A percentile compares a stretch with the other conserved stretches of the same genome.
phyloP scores from a whole-genome alignment of 371 early-diverging fungal genomes.

The Mortierella sp. region DNA sequence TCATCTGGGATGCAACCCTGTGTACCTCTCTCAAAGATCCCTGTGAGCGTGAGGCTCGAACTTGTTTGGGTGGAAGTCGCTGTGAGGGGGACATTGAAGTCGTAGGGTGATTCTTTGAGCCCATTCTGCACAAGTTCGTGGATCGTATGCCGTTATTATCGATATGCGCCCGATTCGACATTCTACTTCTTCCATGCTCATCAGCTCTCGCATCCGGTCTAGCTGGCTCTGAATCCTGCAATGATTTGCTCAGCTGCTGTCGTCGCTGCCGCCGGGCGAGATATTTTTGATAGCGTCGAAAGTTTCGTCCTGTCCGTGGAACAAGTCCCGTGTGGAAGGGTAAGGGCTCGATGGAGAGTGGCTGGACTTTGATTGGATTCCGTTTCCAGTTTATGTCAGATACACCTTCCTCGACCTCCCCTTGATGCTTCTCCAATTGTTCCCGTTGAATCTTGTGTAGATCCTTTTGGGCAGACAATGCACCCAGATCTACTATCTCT shows the following conservation, averaged over 20 bases:
- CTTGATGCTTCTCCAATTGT: slow-evolving; percentile 22
- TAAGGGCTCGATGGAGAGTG: slow-evolving; percentile 43
- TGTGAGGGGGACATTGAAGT: slow-evolving; percentile 10
- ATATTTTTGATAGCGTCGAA: slow-evolving; percentile 32
- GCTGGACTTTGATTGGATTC: slow-evolving; percentile 47
- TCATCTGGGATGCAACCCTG: slow-evolving; percentile 32
- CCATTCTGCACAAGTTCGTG: neutral
- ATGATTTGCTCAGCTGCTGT: neutral
- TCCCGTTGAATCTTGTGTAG: slow-evolving; percentile 23
- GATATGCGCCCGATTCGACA: neutral
- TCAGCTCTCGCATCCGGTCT: neutral
- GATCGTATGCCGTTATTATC: slow-evolving; percentile 9
- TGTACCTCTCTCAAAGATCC: slow-evolving; percentile 38
- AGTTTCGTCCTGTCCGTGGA: slow-evolving; percentile 27
- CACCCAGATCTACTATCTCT: slow-evolving; percentile 34
- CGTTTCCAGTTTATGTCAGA: neutral
- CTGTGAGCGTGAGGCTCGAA: slow-evolving; percentile 26
- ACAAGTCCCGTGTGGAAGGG: slow-evolving; percentile 49
- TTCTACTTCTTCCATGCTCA: neutral
- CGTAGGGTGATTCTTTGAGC: slow-evolving; percentile 12
- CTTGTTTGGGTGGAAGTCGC: slow-evolving; percentile 20
- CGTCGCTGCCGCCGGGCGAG: slow-evolving; percentile 20
- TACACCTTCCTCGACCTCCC: slow-evolving; percentile 1
- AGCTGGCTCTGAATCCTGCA: neutral
- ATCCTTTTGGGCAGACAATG: slow-evolving; percentile 24